Evolutionary conservation across 306 rosid genomes (phyloP), one percentile per base, ranked within the genome.

Genomic region (Bauhinia variegata): DNA sequence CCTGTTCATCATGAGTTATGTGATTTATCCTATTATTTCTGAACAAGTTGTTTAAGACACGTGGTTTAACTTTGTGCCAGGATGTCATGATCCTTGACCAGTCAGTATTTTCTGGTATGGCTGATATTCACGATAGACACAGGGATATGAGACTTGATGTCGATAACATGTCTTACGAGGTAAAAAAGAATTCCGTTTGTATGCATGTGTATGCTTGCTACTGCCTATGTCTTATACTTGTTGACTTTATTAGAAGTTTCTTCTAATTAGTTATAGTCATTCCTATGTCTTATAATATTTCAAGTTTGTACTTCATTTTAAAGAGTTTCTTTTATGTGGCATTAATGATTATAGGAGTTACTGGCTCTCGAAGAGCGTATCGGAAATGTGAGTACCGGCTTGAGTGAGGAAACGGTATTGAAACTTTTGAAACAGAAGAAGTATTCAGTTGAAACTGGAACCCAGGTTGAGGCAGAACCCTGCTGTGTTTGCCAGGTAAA

Each of bases 111-210:
- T 78, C 87, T 54, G 97, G 96, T 74, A 76, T 95, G 65, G 96
- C 96, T 68, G 96, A 90, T 82, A 77, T 88, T 37, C 96, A 88
- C 14, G 99, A 95, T 39, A 82, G 89, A 16, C 97, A 95, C 67
- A 81, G 99, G 79, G 99, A 95, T 44, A 95, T 95, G 99, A 86
- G 99, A 59, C 95, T 95, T 2, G 99, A 95, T 73, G 99, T 95
- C 4, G 99, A 95, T 71, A 88, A 88, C 86, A 95, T 95, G 99
- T 87, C 96, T 14, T 92, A 92, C 6, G 98, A 92, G 97, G 99
- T 95, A 85, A 34, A 60, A 60, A n/a, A 30, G 31, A 31, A 19
- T 64, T 74, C 37, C 47, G 38, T 51, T 51, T 56, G 36, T 16
- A 47, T 65, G 43, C 17, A 7, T 37, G 6, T 31, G 11, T 9